A percentile compares a stretch with the other conserved stretches of the same genome.
phyloP scores from a whole-genome alignment of 805 yeast species.

The Yamadazyma akitaensis region DNA sequence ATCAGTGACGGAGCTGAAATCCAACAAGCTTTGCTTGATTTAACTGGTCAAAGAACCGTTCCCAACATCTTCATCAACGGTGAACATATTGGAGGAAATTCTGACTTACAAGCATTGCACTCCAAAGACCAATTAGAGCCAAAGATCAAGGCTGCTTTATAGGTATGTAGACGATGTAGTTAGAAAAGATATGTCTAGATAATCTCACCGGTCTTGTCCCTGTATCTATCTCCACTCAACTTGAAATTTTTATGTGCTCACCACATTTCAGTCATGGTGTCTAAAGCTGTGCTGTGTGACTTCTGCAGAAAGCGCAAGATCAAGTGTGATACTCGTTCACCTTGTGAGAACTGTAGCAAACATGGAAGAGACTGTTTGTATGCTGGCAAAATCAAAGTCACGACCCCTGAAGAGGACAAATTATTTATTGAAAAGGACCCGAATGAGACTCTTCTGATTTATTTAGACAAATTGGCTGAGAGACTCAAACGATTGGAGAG shows the following conservation, averaged over 20 bases:
- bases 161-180: constrained; percentile 5
- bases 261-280: not conserved
- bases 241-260: no score
- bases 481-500: not conserved
- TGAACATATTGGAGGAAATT: constrained; percentile 93
- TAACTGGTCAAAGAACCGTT: constrained; percentile 90
- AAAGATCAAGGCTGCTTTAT: constrained; percentile 38
- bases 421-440: not conserved
- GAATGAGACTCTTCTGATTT: not conserved
- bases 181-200: no score
- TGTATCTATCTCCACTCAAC: no score
- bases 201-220: no score
- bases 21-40: constrained; percentile 70
- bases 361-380: not conserved
- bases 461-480: not conserved
- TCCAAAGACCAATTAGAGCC: constrained; percentile 56
- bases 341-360: not conserved
- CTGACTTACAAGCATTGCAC: constrained; percentile 74
- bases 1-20: constrained; percentile 72
- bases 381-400: not conserved
- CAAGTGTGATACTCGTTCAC: not conserved
- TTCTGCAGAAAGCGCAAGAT: constrained; percentile 1
- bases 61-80: constrained; percentile 91
- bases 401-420: not conserved
- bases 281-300: constrained; percentile 1